Conservation (phyloP, 139 green algal genomes). For the Tetraselmis chui region DNA sequence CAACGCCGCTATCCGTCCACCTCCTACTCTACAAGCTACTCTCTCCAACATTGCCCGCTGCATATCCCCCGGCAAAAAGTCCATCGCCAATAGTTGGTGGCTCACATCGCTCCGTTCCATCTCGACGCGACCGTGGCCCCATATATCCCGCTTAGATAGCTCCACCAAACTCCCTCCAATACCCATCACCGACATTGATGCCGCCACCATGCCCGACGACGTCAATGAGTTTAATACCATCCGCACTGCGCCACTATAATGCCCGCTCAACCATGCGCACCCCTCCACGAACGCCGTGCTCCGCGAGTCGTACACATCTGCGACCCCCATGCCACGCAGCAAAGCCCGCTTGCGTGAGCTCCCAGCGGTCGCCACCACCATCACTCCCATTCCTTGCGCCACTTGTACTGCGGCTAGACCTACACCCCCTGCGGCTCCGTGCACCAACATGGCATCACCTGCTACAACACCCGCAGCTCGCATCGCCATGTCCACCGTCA, state of each 20-base stretch:
- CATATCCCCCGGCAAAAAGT: conserved; percentile 66
- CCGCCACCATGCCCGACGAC: conserved; percentile 66
- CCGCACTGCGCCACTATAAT: conserved; percentile 33
- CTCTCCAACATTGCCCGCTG: background rate
- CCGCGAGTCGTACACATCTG: conserved; percentile 12
- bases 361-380: conserved; percentile 54
- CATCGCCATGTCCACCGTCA: conserved; percentile 65
- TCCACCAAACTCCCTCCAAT: conserved; percentile 62
- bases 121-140: conserved; percentile 24
- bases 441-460: conserved; percentile 57
- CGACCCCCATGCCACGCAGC: conserved; percentile 45
- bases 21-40: background rate
- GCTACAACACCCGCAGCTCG: conserved; percentile 4
- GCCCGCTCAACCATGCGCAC: background rate
- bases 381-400: conserved; percentile 19
- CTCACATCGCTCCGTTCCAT: conserved; percentile 68
- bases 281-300: conserved; percentile 40
- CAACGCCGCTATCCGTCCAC: background rate
- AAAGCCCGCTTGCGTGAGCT: conserved; percentile 60
- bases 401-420: conserved; percentile 53
- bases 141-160: conserved; percentile 88
- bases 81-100: conserved; percentile 70
- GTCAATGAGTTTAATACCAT: conserved; percentile 78
- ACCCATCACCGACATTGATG: conserved; percentile 38
- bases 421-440: conserved; percentile 71